Conservation (phyloP, 768 basidiomycete species). For the Mycena vulgaris region DNA sequence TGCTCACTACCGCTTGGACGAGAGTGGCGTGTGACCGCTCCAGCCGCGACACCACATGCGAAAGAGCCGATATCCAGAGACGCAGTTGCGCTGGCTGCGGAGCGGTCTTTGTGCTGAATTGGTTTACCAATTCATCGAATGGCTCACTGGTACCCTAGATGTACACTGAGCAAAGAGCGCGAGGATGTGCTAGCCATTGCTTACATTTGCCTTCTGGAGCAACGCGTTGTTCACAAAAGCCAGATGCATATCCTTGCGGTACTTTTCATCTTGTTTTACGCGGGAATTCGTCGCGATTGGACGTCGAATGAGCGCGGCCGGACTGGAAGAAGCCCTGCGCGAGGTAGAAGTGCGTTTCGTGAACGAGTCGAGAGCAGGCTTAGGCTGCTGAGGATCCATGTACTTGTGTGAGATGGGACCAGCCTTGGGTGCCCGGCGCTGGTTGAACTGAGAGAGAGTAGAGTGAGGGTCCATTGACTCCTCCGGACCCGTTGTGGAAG, state of each 20-base stretch:
- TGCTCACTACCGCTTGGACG: conserved; percentile 86
- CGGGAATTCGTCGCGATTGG: conserved; percentile 87
- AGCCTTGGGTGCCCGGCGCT: conserved; percentile 72
- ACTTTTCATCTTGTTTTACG: conserved; percentile 82
- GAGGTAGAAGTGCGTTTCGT: conserved; percentile 55
- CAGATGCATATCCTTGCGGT: conserved; percentile 87
- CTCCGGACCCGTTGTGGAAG: conserved; percentile 12
- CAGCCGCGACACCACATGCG: conserved; percentile 92
- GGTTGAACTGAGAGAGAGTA: conserved; percentile 81
- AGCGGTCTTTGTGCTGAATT: conserved; percentile 75
- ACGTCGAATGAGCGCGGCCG: conserved; percentile 53
- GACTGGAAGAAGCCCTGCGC: conserved; percentile 46
- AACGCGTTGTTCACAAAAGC: conserved; percentile 88
- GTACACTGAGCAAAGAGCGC: conserved; percentile 35
- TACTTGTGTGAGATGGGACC: conserved; percentile 69
- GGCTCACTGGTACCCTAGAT: conserved; percentile 80
- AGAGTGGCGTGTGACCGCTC: conserved; percentile 85
- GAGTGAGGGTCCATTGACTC: conserved; percentile 84
- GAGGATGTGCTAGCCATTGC: conserved; percentile 44
- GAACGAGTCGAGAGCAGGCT: conserved; percentile 61
- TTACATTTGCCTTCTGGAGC: conserved; percentile 78
- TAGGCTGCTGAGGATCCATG: conserved; percentile 56
- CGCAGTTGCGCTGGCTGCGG: conserved; percentile 73
- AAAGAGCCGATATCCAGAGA: conserved; percentile 88
- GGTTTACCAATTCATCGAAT: conserved; percentile 91